These are phyloP conservation scores for Babesia gibsoni DNA, from an alignment of 169 alveolate species.

Conservation along the genomic window DNA sequence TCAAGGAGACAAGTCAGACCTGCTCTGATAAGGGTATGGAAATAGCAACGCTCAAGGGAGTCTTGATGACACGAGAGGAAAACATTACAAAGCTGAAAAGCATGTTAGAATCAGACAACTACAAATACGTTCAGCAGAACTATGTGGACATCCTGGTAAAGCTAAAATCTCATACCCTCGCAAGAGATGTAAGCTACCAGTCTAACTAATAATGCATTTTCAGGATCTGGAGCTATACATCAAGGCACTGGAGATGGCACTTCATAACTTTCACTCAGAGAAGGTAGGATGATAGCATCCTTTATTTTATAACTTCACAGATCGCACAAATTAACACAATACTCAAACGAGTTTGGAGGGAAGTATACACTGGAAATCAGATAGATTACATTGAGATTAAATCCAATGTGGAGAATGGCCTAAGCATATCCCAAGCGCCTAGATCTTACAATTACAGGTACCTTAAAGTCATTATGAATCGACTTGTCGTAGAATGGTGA, in stretches of 20 bases:
- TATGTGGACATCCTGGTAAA: conserved; percentile 28
- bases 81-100: conserved; percentile 8
- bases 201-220: neutral
- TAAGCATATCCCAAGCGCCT: conserved; percentile 30
- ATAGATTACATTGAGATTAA: conserved; percentile 85
- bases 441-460: conserved; percentile 57
- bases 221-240: conserved; percentile 55
- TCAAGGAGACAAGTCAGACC: conserved; percentile 2
- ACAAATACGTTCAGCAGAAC: conserved; percentile 11
- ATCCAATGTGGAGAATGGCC: conserved; percentile 46
- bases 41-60: conserved; percentile 49
- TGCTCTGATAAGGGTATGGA: conserved; percentile 1
- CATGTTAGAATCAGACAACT: neutral
- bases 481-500: conserved; percentile 77
- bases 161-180: conserved; percentile 25
- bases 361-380: conserved; percentile 92
- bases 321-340: conserved; percentile 93
- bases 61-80: conserved; percentile 30
- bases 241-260: conserved; percentile 67
- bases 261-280: conserved; percentile 67
- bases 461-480: neutral
- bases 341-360: conserved; percentile 93
- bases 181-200: conserved; percentile 23
- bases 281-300: conserved; percentile 20
- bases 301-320: conserved; percentile 30